These are phyloP conservation scores for Cetradonia linearis DNA, from an alignment of 495 filamentous ascomycete species.

Conservation along the genomic window DNA sequence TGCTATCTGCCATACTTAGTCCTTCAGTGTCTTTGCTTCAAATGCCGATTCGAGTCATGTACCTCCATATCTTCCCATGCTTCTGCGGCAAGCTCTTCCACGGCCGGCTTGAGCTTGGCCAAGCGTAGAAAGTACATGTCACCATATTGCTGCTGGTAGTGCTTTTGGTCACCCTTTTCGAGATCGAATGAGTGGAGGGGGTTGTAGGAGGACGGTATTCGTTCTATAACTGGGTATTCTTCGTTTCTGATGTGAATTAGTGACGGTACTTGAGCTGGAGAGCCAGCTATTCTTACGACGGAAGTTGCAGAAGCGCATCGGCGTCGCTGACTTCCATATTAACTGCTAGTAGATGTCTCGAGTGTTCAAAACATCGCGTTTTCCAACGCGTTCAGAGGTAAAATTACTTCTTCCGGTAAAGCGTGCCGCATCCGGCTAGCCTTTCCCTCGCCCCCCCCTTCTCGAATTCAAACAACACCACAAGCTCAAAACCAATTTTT, in stretches of 20 bases:
- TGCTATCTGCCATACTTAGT: conserved; percentile 45
- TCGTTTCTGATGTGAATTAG: conserved; percentile 30
- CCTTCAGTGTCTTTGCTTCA: neutral
- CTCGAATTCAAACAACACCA: too few species aligned
- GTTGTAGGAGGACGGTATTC: conserved; percentile 56
- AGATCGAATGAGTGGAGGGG: conserved; percentile 64
- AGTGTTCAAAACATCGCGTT: neutral
- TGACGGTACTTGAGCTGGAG: neutral
- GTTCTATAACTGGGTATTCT: conserved; percentile 35
- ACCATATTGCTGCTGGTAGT: conserved; percentile 90
- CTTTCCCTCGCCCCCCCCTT: too few species aligned
- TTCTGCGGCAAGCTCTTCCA: conserved; percentile 60
- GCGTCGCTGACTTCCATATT: conserved; percentile 10
- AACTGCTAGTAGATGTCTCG: neutral
- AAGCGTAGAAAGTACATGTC: conserved; percentile 96
- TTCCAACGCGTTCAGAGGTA: too few species aligned
- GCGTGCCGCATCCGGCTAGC: too few species aligned
- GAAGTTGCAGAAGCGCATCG: conserved; percentile 12
- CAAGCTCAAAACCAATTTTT: too few species aligned
- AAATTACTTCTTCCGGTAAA: too few species aligned
- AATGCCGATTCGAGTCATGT: conserved; percentile 19
- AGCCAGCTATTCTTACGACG: conserved; percentile 9
- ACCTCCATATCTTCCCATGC: conserved; percentile 68
- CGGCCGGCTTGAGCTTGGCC: conserved; percentile 72
- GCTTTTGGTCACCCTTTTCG: conserved; percentile 53